A percentile compares a stretch with the other conserved stretches of the same genome.
Evolutionary conservation across 2,329 filamentous ascomycete genomes (phyloP).

Genomic region (Fusarium sp.): DNA sequence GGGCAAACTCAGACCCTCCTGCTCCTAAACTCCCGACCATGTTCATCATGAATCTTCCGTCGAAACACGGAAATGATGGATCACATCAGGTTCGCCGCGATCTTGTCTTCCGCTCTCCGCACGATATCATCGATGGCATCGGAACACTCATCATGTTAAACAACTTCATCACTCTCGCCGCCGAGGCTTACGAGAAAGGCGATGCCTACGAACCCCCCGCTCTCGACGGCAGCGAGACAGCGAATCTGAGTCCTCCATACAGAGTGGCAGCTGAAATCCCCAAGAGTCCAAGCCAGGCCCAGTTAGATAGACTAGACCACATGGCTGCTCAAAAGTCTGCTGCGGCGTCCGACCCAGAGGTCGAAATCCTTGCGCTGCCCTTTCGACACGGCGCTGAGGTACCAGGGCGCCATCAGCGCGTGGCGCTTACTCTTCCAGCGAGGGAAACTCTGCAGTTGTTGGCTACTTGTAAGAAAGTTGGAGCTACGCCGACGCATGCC

Average conservation of each 20-base stretch:
- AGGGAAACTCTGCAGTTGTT: slow-evolving; percentile 38
- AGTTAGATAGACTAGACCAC: not conserved
- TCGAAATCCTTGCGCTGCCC: slow-evolving; percentile 34
- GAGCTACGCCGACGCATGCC: slow-evolving; percentile 49
- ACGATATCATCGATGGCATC: slow-evolving; percentile 58
- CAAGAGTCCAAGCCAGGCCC: rapidly evolving
- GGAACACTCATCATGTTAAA: slow-evolving; percentile 54
- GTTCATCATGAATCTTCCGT: slow-evolving; percentile 47
- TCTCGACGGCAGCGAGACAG: slow-evolving; percentile 40
- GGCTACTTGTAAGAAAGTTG: slow-evolving; percentile 27
- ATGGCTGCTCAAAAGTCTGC: slow-evolving; percentile 14
- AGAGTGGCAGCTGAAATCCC: slow-evolving; percentile 12
- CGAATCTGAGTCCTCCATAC: slow-evolving; percentile 27
- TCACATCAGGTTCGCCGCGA: slow-evolving; percentile 39
- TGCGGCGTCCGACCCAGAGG: not conserved
- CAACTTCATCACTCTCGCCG: slow-evolving; percentile 46
- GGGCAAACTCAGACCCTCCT: slow-evolving; percentile 53
- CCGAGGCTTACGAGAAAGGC: slow-evolving; percentile 38
- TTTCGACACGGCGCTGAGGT: slow-evolving; percentile 28
- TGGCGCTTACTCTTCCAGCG: slow-evolving; percentile 34
- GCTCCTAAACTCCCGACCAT: slow-evolving; percentile 51
- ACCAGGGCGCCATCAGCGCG: slow-evolving; percentile 46
- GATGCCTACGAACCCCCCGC: slow-evolving; percentile 18
- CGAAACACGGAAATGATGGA: rapidly evolving
- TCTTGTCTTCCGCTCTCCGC: slow-evolving; percentile 53